These are phyloP conservation scores for Penicillium sp. DNA, from an alignment of 2,329 filamentous ascomycete species.

Conservation along the genomic window DNA sequence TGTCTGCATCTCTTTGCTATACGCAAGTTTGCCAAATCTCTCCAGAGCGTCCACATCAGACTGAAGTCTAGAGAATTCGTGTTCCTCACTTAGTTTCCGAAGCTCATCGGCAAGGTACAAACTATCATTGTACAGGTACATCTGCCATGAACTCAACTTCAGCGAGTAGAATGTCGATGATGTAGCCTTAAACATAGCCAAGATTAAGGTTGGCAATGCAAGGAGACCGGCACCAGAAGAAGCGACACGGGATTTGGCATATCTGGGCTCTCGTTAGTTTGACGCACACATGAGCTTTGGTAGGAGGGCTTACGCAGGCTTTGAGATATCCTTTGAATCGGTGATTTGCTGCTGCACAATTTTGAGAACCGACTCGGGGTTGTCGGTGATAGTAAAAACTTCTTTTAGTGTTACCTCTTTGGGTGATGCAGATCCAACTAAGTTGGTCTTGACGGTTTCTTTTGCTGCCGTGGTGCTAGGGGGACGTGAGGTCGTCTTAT, in stretches of 20 bases:
- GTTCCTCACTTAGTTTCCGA: constrained; percentile 46
- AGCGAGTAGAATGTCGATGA: constrained; percentile 46
- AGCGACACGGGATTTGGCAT: constrained; percentile 37
- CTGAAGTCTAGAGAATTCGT: constrained; percentile 49
- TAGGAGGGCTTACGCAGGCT: constrained; percentile 34
- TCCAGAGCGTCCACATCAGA: constrained; percentile 55
- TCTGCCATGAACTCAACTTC: constrained; percentile 51
- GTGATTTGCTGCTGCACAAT: constrained; percentile 42
- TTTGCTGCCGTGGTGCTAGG: constrained; percentile 18
- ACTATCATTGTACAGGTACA: constrained; percentile 64
- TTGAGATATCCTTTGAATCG: constrained; percentile 41
- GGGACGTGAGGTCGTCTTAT: constrained; percentile 15
- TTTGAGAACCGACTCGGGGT: constrained; percentile 69
- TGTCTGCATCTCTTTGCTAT: constrained; percentile 62
- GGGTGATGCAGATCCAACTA: constrained; percentile 21
- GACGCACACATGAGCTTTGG: not conserved
- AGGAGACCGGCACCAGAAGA: constrained; percentile 44
- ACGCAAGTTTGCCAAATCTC: constrained; percentile 58
- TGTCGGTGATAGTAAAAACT: constrained; percentile 80
- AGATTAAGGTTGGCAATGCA: constrained; percentile 45
- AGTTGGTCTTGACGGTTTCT: constrained; percentile 24
- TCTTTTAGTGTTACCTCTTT: constrained; percentile 76
- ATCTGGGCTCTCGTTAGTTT: constrained; percentile 27
- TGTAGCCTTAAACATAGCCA: constrained; percentile 51
- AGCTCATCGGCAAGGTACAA: constrained; percentile 56